phyloP scores from a whole-genome alignment of 305 asterid genomes.

The Fraxinus baroniana region DNA sequence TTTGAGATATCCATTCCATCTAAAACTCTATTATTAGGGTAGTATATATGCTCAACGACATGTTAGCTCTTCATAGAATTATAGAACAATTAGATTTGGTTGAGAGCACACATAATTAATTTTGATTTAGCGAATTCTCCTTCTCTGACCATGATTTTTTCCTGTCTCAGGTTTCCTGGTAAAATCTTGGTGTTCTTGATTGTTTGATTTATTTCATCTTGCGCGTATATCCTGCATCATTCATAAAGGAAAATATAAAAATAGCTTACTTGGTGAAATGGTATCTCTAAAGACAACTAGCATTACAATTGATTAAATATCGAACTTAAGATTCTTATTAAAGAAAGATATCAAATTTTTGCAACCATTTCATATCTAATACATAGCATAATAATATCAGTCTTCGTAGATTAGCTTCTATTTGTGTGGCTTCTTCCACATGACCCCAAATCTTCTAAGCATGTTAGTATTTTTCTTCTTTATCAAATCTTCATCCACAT shows the following conservation, averaged over 20 bases:
- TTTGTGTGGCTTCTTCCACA: conserved; percentile 63
- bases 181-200: neutral
- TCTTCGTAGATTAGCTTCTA: conserved; percentile 20
- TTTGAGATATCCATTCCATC: neutral
- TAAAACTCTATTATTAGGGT: neutral
- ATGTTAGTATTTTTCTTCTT: conserved; percentile 61
- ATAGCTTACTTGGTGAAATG: neutral
- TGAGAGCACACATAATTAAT: neutral
- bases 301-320: neutral
- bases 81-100: neutral
- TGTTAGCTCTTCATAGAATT: neutral
- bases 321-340: neutral
- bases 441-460: conserved; percentile 59
- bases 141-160: neutral
- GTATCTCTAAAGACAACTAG: neutral
- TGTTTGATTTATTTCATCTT: too few relatives aligned
- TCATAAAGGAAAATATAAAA: neutral
- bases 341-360: neutral
- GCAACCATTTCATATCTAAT: neutral
- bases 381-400: neutral
- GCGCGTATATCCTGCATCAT: neutral
- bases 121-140: neutral
- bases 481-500: conserved; percentile 47
- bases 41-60: neutral
- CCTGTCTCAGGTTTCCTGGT: neutral